phyloP scores from a whole-genome alignment of 2,329 filamentous ascomycete genomes.

The Canariomyces notabilis region DNA sequence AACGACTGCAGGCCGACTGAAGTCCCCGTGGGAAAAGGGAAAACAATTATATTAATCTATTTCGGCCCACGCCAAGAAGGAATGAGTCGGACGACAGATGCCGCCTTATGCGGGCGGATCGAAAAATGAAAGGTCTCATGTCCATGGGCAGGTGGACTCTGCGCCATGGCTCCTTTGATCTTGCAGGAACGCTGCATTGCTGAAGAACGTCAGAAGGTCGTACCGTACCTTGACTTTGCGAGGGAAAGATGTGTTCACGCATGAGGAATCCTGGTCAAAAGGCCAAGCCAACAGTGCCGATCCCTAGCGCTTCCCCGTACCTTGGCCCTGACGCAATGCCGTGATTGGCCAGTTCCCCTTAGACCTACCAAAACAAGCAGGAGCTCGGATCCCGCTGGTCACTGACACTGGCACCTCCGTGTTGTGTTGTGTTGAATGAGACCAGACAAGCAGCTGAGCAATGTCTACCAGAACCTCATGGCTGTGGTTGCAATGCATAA shows the following conservation, averaged over 20 bases:
- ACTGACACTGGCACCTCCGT: background rate
- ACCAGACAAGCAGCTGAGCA: background rate
- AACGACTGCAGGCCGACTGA: background rate
- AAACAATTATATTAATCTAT: background rate
- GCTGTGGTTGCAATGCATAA: background rate
- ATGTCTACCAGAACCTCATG: background rate
- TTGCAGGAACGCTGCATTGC: background rate
- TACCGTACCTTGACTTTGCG: background rate
- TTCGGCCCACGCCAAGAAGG: background rate
- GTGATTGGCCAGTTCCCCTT: constrained; percentile 22
- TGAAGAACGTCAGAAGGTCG: background rate
- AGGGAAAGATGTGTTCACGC: background rate
- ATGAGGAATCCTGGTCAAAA: constrained; percentile 4
- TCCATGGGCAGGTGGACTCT: background rate
- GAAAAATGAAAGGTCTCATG: background rate
- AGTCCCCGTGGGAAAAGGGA: background rate
- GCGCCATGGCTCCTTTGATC: background rate
- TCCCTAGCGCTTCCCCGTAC: background rate
- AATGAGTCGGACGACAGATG: background rate
- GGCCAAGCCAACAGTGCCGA: background rate
- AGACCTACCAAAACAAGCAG: constrained; percentile 27
- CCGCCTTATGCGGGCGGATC: background rate
- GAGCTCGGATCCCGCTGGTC: constrained; percentile 3
- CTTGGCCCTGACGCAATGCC: background rate
- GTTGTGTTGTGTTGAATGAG: no score